Conservation (phyloP, 2,329 filamentous ascomycete species). For the Scedosporium dehoogii region DNA sequence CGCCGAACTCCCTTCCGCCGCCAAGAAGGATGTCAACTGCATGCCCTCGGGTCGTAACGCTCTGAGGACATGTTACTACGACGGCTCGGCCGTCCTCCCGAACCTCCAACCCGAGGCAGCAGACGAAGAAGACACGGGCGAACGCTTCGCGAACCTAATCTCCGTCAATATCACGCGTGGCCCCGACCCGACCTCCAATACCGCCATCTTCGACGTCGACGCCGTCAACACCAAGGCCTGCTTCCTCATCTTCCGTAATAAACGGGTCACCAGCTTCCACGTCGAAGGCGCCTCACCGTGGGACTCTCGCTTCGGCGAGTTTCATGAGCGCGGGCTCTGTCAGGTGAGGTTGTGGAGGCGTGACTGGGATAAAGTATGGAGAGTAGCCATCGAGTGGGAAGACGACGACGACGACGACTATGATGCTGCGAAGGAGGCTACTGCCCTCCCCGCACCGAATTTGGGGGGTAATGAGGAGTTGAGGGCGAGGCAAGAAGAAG, state of each 20-base stretch:
- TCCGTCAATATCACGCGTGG: constrained; percentile 46
- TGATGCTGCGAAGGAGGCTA: neutral
- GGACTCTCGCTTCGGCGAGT: constrained; percentile 55
- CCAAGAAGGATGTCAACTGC: constrained; percentile 51
- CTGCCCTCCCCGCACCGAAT: no score
- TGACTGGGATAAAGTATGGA: constrained; percentile 68
- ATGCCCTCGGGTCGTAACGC: constrained; percentile 32
- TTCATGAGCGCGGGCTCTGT: constrained; percentile 51
- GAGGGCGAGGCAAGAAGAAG: neutral
- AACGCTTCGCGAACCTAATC: constrained; percentile 22
- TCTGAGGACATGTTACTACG: constrained; percentile 60
- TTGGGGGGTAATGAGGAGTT: constrained; percentile 10
- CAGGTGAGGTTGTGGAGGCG: constrained; percentile 75
- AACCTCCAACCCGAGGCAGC: constrained; percentile 41
- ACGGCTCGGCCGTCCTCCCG: constrained; percentile 50
- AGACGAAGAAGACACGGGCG: constrained; percentile 19
- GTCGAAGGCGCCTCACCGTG: constrained; percentile 51
- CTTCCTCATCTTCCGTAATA: constrained; percentile 55
- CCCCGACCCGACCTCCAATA: constrained; percentile 25
- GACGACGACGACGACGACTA: constrained; percentile 14
- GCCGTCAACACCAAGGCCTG: constrained; percentile 73
- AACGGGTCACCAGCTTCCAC: constrained; percentile 53
- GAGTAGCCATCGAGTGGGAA: constrained; percentile 61
- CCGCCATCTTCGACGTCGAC: constrained; percentile 54
- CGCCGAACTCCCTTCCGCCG: constrained; percentile 57